A percentile compares a stretch with the other conserved stretches of the same genome.
Conservation (phyloP, 139 green algal genomes). For the Chlamydomonas applanata region DNA sequence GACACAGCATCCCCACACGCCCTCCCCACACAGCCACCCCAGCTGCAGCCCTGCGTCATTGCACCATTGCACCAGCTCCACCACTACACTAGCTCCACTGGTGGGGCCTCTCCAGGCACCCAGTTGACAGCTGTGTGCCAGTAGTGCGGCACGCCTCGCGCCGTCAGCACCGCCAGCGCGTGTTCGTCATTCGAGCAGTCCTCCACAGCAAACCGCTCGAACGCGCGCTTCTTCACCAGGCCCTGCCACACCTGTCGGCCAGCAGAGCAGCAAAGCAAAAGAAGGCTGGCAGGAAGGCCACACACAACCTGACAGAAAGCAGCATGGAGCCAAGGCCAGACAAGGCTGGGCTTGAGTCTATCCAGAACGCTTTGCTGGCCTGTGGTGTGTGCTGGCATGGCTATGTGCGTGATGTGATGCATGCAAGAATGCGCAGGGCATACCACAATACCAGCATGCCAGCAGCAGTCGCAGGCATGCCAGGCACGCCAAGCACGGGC, state of each 20-base stretch:
- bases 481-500: too few species aligned
- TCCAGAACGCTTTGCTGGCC: neutral
- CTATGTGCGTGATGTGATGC: too few species aligned
- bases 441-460: too few species aligned
- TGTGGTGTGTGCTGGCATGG: too few species aligned
- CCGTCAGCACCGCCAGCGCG: slow-evolving; percentile 40
- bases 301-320: too few species aligned
- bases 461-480: too few species aligned
- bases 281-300: neutral
- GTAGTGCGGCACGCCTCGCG: slow-evolving; percentile 75
- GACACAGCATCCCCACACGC: too few species aligned
- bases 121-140: slow-evolving; percentile 75
- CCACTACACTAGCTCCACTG: neutral
- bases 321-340: too few species aligned
- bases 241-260: slow-evolving; percentile 55
- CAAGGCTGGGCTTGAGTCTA: neutral
- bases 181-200: slow-evolving; percentile 13
- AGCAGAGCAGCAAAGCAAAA: neutral
- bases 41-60: too few species aligned
- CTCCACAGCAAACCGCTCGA: slow-evolving; percentile 66
- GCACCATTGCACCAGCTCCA: too few species aligned
- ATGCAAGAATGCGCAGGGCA: too few species aligned
- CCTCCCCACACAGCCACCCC: too few species aligned
- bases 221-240: slow-evolving; percentile 57
- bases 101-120: slow-evolving; percentile 35